Base-by-base conservation (phyloP, 1,284 basidiomycete species). In the Cryptococcus maquisensis region DNA sequence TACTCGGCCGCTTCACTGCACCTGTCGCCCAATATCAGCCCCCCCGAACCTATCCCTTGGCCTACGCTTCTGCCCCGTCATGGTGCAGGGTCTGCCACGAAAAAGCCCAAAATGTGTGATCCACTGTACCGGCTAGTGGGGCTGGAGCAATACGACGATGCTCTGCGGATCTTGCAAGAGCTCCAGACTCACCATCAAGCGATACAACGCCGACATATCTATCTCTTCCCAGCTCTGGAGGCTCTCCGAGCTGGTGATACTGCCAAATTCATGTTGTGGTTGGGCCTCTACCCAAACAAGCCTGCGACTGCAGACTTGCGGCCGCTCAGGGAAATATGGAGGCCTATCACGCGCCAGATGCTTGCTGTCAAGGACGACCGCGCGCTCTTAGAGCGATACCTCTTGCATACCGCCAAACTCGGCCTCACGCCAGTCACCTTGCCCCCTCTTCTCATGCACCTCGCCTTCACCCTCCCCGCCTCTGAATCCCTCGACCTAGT, bases 221-320 rank as follows among this genome's bases (percentile, higher is more conserved):
- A 73, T 44, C 61, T 71, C 23, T 37, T 50, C 13, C 60, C 69
- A 3, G 69, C 68, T 3, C 16, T 65, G 15, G 8, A 42, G n/a
- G 50, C 52, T 3, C 60, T 67, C 7, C 49, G 54, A 16, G 52
- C 45, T 8, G 43, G 49, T 3, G 56, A 63, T 26, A 56, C 57
- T 9, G 53, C 48, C 9, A 50, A 41, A 7, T 68, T 67, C 41
- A 47, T 73, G 8, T 61, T 65, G 40, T 73, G 71, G 71, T 52
- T 73, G 23, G 55, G 55, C n/a, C 59, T 72, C 21, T 62, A 65
- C 41, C 67, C 71, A 2, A 72, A 72, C 43, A 61, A 69, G 38
- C 65, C 65, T 0, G 69, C 71, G 6, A 64, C 59, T 6, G 18
- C 18, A 10, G 54, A 59, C 50, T 55, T 61, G 53, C 63, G 66